Evolutionary conservation across 495 filamentous ascomycete species (phyloP).

Genomic region (Friedmanniomyces simplex): DNA sequence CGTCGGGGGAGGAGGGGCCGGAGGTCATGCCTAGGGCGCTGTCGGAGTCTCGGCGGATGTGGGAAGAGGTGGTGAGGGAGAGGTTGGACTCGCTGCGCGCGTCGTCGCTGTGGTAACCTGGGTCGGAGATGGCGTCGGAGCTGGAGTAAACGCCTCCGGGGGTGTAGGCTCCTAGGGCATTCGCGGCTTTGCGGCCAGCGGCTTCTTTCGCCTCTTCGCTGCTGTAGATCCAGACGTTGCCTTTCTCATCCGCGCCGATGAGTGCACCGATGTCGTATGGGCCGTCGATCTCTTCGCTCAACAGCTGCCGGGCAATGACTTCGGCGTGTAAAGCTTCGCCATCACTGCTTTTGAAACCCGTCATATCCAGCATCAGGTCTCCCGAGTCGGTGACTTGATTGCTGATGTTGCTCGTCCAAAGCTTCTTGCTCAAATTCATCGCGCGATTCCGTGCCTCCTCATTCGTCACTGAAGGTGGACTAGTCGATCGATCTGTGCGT

Average conservation of each 20-base stretch:
- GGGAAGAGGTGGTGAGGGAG: constrained; percentile 26
- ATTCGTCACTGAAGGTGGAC: constrained; percentile 57
- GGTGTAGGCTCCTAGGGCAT: constrained; percentile 39
- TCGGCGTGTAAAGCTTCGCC: constrained; percentile 87
- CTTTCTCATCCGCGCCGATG: constrained; percentile 87
- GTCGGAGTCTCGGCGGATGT: constrained; percentile 33
- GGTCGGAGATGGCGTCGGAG: constrained; percentile 76
- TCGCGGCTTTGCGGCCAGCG: constrained; percentile 43
- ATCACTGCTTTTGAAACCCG: constrained; percentile 84
- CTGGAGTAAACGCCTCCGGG: constrained; percentile 41
- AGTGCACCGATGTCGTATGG: constrained; percentile 93
- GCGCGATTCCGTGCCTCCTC: constrained; percentile 75
- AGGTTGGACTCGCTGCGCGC: constrained; percentile 33
- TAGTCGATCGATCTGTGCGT: constrained; percentile 49
- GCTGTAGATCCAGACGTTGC: constrained; percentile 97
- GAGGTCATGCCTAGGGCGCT: constrained; percentile 56
- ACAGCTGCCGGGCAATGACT: constrained; percentile 83
- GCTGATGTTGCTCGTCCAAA: constrained; percentile 81
- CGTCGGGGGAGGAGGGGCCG: constrained; percentile 61
- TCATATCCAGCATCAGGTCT: constrained; percentile 99
- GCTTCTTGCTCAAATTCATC: constrained; percentile 72
- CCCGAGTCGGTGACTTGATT: constrained; percentile 83
- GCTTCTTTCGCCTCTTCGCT: constrained; percentile 89
- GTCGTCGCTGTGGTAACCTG: constrained; percentile 86
- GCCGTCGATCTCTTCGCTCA: constrained; percentile 89